Conservation (phyloP, 164 flowering plant species). For the Piper betle region DNA sequence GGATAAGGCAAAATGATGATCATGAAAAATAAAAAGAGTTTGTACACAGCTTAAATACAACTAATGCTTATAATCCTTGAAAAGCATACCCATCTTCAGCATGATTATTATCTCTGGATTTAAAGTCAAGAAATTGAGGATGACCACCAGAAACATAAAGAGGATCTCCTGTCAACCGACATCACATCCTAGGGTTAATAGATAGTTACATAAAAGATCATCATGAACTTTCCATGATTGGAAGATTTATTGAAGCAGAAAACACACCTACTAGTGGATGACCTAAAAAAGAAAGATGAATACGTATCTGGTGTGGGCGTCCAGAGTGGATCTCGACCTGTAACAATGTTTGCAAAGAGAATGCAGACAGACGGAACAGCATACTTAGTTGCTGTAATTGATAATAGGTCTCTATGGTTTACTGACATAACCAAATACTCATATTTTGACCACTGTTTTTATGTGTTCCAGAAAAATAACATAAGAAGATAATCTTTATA, state of each 20-base stretch:
- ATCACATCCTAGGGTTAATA: neutral
- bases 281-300: slow-evolving; percentile 85
- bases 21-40: too few relatives aligned
- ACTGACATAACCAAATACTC: too few relatives aligned
- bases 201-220: slow-evolving; percentile 1
- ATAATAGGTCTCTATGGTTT: too few relatives aligned
- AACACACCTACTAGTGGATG: slow-evolving; percentile 80
- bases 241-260: neutral
- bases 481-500: too few relatives aligned
- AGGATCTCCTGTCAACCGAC: slow-evolving; percentile 63
- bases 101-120: slow-evolving; percentile 29
- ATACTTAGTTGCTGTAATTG: too few relatives aligned
- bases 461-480: too few relatives aligned
- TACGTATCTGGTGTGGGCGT: slow-evolving; percentile 95
- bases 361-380: neutral
- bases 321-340: slow-evolving; percentile 96
- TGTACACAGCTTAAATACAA: too few relatives aligned
- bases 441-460: too few relatives aligned
- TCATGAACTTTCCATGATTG: neutral
- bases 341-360: slow-evolving; percentile 1
- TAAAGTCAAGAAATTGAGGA: slow-evolving; percentile 40
- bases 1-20: too few relatives aligned
- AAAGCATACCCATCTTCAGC: slow-evolving; percentile 77
- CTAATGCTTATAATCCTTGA: too few relatives aligned
- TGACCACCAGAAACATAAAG: slow-evolving; percentile 67